A percentile compares a stretch with the other conserved stretches of the same genome.
Conservation (phyloP, 768 basidiomycete genomes). For the Chalciporus sphaerocephalus region DNA sequence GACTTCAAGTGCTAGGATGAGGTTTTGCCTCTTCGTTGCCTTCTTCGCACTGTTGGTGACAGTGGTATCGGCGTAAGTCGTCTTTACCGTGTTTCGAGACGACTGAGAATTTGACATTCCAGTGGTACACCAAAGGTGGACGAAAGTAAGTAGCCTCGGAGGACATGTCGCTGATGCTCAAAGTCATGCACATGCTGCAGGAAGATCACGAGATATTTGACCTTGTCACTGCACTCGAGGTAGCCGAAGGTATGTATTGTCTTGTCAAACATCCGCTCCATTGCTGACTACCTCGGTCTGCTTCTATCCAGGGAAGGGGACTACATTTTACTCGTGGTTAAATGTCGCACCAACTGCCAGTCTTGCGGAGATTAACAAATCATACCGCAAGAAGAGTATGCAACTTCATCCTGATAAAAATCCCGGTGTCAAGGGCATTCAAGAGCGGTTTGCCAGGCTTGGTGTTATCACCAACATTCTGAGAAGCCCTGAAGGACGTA, state of each 20-base stretch:
- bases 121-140: slow-evolving; percentile 50
- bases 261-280: neutral
- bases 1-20: slow-evolving; percentile 39
- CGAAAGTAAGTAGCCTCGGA: slow-evolving; percentile 45
- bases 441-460: slow-evolving; percentile 88
- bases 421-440: slow-evolving; percentile 71
- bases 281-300: slow-evolving; percentile 2
- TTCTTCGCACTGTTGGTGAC: slow-evolving; percentile 52
- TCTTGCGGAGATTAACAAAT: slow-evolving; percentile 74
- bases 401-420: slow-evolving; percentile 96
- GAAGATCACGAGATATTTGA: slow-evolving; percentile 98
- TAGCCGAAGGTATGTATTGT: slow-evolving; percentile 60
- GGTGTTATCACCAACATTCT: slow-evolving; percentile 83
- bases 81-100: neutral
- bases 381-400: slow-evolving; percentile 89
- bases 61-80: slow-evolving; percentile 56
- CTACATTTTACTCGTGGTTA: slow-evolving; percentile 95
- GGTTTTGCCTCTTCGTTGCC: slow-evolving; percentile 41
- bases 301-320: slow-evolving; percentile 62
- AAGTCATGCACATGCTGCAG: slow-evolving; percentile 33
- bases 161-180: neutral
- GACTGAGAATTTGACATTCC: neutral
- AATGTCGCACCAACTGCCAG: slow-evolving; percentile 73
- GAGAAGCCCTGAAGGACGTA: slow-evolving; percentile 66
- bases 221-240: slow-evolving; percentile 76